phyloP scores from a whole-genome alignment of 306 rosid species.

The Quercus parvula region DNA sequence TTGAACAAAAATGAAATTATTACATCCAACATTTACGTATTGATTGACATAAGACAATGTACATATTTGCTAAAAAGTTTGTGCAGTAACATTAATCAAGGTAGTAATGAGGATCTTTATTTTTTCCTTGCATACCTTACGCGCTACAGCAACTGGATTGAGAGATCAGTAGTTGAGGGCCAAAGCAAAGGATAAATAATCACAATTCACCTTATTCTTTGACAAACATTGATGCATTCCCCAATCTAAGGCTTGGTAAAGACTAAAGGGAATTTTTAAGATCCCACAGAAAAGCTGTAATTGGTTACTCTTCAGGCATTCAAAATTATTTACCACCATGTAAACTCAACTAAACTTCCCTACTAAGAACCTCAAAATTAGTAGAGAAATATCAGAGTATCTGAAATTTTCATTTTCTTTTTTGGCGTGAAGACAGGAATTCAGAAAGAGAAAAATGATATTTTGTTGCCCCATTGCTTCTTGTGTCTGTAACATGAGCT shows the following conservation, averaged over 20 bases:
- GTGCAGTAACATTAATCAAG: too few relatives aligned
- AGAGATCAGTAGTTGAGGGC: too few relatives aligned
- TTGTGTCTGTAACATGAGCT: not conserved
- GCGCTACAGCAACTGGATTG: too few relatives aligned
- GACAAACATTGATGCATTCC: not conserved
- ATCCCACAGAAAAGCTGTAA: too few relatives aligned
- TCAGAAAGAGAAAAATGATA: slow-evolving; percentile 7
- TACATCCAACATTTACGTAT: too few relatives aligned
- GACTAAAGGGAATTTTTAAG: not conserved
- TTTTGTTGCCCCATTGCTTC: not conserved
- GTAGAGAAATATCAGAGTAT: not conserved
- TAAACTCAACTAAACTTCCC: not conserved
- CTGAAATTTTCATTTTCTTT: slow-evolving; percentile 15
- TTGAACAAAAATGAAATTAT: too few relatives aligned
- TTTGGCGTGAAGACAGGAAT: slow-evolving; percentile 6
- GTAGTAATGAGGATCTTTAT: too few relatives aligned
- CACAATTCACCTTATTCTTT: not conserved
- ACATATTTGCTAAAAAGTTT: too few relatives aligned
- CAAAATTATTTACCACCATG: not conserved
- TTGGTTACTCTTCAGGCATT: not conserved
- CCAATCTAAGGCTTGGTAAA: not conserved
- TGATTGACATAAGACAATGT: too few relatives aligned
- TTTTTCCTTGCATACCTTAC: too few relatives aligned
- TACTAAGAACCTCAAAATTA: not conserved
- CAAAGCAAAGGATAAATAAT: not conserved